Evolutionary conservation across 2,329 filamentous ascomycete genomes (phyloP), one percentile per base, ranked within the genome.

Genomic region (Exophiala sp.): DNA sequence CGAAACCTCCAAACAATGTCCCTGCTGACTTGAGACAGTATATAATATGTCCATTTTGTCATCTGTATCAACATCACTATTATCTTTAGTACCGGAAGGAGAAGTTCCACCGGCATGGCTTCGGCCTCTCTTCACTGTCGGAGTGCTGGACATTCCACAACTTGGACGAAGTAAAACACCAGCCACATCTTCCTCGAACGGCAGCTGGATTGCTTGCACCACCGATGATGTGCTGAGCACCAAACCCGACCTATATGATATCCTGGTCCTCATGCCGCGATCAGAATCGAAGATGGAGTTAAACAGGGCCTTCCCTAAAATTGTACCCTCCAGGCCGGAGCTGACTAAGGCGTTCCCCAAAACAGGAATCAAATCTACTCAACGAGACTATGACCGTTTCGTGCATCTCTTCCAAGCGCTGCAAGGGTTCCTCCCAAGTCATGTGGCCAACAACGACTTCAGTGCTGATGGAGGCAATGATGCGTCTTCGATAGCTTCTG

Each of bases 41-140:
- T 99, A 97, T 72, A 85, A 94, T 68, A 82, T 97, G 47, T 96
- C 92, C n/a, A 81, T 97, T 50, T 78, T 99, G 33, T 91, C 91
- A 41, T 95, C 91, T 63, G 86, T 97, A 40, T 91, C 94, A 24
- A 78, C 86, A 35, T 84, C 87, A 29, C 80, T 91, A 40, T 78
- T 81, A 53, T 84, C 91, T 47, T 73, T 86, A 11, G 76, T 96
- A n/a, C 82, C 86, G 16, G 69, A 80, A 0, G 77, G 78, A 21
- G 78, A 82, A 3, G 77, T 84, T 21, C 78, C 82, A 1, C 78
- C 87, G 56, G 79, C 75, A 11, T 72, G 89, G 54, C 78, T 94
- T 29, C 82, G 85, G 20, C 88, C 92, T 0, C 79, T 99, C n/a
- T 99, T 97, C 74, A 91, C 87, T 48, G 82, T 99, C 55, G 94